Percentiles rank a stretch among this genome's conserved stretches.
phyloP scores from a whole-genome alignment of 2,329 filamentous ascomycete species.

The Pleomassaria siparia region DNA sequence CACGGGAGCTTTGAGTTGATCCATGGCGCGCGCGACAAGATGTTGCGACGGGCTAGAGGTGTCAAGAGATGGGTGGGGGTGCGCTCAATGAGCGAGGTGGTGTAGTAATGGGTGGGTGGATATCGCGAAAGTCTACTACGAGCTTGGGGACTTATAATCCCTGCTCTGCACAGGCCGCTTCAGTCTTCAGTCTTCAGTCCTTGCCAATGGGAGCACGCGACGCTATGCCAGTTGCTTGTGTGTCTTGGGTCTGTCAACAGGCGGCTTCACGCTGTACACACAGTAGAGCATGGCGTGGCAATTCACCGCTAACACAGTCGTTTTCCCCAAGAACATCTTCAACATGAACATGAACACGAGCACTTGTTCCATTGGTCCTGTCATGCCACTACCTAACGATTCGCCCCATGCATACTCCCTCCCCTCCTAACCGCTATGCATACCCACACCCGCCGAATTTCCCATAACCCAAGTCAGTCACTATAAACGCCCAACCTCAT shows the following conservation, averaged over 20 bases:
- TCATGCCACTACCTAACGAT: neutral
- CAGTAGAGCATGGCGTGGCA: too few species aligned
- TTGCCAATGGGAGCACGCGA: too few species aligned
- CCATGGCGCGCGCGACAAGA: slow-evolving; percentile 18
- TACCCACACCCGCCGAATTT: neutral
- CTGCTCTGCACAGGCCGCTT: too few species aligned
- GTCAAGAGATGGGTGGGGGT: neutral
- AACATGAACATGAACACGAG: neutral
- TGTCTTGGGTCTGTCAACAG: too few species aligned
- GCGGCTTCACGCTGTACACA: too few species aligned
- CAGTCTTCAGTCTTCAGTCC: too few species aligned
- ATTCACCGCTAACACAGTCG: too few species aligned
- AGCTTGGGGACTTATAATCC: too few species aligned
- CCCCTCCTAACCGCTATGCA: neutral
- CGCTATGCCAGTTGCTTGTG: too few species aligned
- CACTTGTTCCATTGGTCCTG: neutral
- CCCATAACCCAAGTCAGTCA: neutral
- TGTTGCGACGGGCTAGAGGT: slow-evolving; percentile 1
- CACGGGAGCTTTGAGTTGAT: slow-evolving; percentile 13
- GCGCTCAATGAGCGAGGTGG: slow-evolving; percentile 1
- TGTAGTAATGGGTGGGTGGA: neutral
- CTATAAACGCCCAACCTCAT: neutral
- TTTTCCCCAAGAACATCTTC: too few species aligned
- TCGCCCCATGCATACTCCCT: neutral
- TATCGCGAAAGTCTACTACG: too few species aligned